These are phyloP conservation scores for Ustilago cynodontis DNA, from an alignment of 1,284 basidiomycete species.

Conservation along the genomic window DNA sequence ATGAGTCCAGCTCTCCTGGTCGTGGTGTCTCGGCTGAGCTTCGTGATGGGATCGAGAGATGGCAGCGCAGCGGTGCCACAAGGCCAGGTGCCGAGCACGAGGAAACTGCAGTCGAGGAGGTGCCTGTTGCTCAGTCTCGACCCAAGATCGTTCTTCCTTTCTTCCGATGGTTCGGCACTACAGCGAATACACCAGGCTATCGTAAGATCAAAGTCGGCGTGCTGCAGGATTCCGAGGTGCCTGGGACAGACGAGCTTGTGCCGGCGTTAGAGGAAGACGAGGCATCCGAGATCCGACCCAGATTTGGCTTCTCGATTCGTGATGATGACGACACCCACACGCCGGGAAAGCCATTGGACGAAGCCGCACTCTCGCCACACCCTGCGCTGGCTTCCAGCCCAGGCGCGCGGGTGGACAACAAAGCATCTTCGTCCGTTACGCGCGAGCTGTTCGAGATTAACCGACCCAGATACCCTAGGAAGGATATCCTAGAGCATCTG, in stretches of 20 bases:
- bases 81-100: slow-evolving; percentile 30
- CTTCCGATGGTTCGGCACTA: slow-evolving; percentile 65
- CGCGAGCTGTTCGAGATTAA: slow-evolving; percentile 61
- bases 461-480: slow-evolving; percentile 55
- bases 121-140: slow-evolving; percentile 19
- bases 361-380: slow-evolving; percentile 36
- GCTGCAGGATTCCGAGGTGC: slow-evolving; percentile 49
- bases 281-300: slow-evolving; percentile 7
- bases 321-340: slow-evolving; percentile 40
- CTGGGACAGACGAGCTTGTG: slow-evolving; percentile 41
- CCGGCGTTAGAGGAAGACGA: slow-evolving; percentile 31
- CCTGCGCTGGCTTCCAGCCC: slow-evolving; percentile 27
- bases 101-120: slow-evolving; percentile 11
- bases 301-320: slow-evolving; percentile 40
- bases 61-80: slow-evolving; percentile 42
- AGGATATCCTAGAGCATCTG: slow-evolving; percentile 55
- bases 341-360: slow-evolving; percentile 29
- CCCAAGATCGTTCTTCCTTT: slow-evolving; percentile 62
- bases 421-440: slow-evolving; percentile 51
- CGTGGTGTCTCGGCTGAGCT: slow-evolving; percentile 43
- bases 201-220: slow-evolving; percentile 64
- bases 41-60: slow-evolving; percentile 49
- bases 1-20: slow-evolving; percentile 1
- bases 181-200: slow-evolving; percentile 64
- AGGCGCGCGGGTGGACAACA: slow-evolving; percentile 29